Conservation (phyloP, 2,329 filamentous ascomycete species). For the Coccinonectria pachysandricola region DNA sequence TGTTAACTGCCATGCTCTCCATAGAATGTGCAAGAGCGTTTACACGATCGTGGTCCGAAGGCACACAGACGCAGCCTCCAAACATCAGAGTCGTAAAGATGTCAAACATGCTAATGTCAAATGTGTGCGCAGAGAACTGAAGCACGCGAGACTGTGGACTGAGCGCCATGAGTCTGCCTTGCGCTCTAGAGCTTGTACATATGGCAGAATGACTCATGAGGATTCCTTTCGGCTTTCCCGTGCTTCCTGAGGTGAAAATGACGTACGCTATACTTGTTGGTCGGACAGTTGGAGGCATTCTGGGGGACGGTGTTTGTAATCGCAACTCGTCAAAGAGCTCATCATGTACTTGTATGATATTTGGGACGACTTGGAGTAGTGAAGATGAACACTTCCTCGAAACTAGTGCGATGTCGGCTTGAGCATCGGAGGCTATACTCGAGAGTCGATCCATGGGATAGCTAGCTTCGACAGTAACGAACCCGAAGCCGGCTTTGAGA, state of each 20-base stretch:
- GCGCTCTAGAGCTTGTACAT: conserved; percentile 1
- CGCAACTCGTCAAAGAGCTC: too few relatives aligned
- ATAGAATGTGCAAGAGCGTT: conserved; percentile 8
- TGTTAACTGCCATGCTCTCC: conserved; percentile 3
- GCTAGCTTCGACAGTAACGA: conserved; percentile 1
- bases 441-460: neutral
- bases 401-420: neutral
- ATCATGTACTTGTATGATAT: too few relatives aligned
- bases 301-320: conserved; percentile 9
- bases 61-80: conserved; percentile 10
- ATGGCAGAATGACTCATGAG: conserved; percentile 9
- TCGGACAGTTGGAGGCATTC: conserved; percentile 7
- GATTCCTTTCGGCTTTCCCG: conserved; percentile 15
- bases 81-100: conserved; percentile 5
- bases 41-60: conserved; percentile 8
- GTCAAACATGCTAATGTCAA: conserved; percentile 9
- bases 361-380: too few relatives aligned
- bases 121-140: conserved; percentile 10
- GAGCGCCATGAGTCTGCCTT: conserved; percentile 2
- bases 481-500: conserved; percentile 2
- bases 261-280: conserved; percentile 1
- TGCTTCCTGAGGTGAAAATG: conserved; percentile 17
- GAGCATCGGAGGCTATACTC: too few relatives aligned
- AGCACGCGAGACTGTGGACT: conserved; percentile 2
- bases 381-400: too few relatives aligned